Percentiles rank a stretch among this genome's conserved stretches.
phyloP scores from a whole-genome alignment of 192 early-diverging fungal species.

The Rhizoclosmatium globosum region DNA sequence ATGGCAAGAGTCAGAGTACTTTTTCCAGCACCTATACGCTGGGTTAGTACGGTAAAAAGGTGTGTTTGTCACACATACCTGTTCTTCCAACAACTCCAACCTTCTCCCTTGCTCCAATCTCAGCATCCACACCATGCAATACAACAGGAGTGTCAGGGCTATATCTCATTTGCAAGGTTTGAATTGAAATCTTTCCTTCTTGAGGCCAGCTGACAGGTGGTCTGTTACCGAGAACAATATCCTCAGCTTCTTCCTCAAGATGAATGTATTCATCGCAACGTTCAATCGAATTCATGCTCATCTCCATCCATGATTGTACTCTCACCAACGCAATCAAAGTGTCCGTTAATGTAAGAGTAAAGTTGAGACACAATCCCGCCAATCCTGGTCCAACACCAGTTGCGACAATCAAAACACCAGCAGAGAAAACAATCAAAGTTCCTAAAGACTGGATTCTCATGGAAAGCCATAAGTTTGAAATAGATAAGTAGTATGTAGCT shows the following conservation, averaged over 20 bases:
- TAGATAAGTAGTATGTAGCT: constrained; percentile 15
- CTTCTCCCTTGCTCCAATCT: constrained; percentile 53
- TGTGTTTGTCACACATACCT: constrained; percentile 47
- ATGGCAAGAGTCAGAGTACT: constrained; percentile 53
- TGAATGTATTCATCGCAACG: constrained; percentile 81
- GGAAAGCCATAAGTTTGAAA: constrained; percentile 18
- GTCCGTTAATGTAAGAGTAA: constrained; percentile 78
- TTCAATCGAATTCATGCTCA: constrained; percentile 57
- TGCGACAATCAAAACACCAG: constrained; percentile 1
- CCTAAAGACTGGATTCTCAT: constrained; percentile 24
- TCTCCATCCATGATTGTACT: too few species aligned
- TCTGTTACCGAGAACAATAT: neutral
- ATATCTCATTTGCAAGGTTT: constrained; percentile 50
- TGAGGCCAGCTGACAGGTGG: constrained; percentile 50
- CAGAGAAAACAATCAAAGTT: constrained; percentile 32
- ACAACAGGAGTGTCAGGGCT: constrained; percentile 46
- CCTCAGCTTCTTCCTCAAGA: constrained; percentile 78
- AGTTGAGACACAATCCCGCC: constrained; percentile 82
- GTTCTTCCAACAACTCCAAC: constrained; percentile 60
- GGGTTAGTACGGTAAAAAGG: constrained; percentile 6
- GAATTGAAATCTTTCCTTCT: constrained; percentile 45
- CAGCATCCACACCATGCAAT: constrained; percentile 43
- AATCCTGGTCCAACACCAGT: constrained; percentile 72
- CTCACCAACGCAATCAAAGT: constrained; percentile 79
- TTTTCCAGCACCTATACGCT: constrained; percentile 51